A percentile compares a stretch with the other conserved stretches of the same genome.
These are phyloP conservation scores for Pseudogymnoascus sp. DNA, from an alignment of 2,329 filamentous ascomycete genomes.

Conservation along the genomic window DNA sequence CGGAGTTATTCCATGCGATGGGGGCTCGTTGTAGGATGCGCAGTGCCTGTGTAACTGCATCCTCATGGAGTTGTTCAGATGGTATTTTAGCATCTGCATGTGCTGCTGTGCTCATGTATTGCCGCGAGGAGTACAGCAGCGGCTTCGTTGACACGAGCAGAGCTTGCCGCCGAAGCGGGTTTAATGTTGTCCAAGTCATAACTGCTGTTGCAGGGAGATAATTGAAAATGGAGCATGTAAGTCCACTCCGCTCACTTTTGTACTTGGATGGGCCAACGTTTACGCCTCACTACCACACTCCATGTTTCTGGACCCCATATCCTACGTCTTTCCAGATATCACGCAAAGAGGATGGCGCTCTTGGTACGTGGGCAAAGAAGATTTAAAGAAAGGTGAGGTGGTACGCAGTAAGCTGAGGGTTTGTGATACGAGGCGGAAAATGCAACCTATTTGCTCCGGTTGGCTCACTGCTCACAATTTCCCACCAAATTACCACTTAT, in stretches of 20 bases:
- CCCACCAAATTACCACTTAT: background rate
- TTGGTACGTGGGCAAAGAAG: background rate
- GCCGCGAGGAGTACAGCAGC: background rate
- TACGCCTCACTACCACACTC: background rate
- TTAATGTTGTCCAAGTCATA: background rate
- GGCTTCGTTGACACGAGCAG: background rate
- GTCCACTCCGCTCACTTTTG: background rate
- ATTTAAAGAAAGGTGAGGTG: background rate
- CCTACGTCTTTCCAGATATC: background rate
- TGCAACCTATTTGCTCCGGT: background rate
- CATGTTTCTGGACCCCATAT: background rate
- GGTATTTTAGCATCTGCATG: background rate
- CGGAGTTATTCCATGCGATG: constrained; percentile 25
- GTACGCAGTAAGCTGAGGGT: background rate
- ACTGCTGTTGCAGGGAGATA: background rate
- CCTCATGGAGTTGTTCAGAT: background rate
- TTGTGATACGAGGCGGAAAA: background rate
- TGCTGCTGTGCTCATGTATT: background rate
- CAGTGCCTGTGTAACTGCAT: constrained; percentile 1
- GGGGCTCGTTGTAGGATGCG: background rate
- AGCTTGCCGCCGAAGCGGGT: background rate
- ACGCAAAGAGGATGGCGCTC: background rate
- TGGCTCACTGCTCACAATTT: background rate
- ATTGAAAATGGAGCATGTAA: background rate
- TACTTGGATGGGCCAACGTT: background rate